Percentiles rank a stretch among this genome's conserved stretches.
Evolutionary conservation across 495 filamentous ascomycete genomes (phyloP).

Genomic region (Articulospora tetracladia): DNA sequence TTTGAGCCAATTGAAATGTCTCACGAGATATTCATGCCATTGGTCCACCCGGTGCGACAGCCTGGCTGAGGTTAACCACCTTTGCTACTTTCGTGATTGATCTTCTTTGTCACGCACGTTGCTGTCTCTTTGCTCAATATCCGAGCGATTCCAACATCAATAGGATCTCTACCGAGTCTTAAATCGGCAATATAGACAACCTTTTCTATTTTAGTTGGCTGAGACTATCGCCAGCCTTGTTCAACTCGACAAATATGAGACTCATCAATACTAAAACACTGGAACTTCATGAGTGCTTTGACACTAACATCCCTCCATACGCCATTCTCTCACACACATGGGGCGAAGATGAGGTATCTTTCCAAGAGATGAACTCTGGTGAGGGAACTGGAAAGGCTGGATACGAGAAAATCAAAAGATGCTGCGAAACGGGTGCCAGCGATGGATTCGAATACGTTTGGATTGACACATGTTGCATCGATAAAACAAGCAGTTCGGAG

Average conservation of each 20-base stretch:
- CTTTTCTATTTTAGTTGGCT: no score
- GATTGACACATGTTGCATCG: conserved; percentile 42
- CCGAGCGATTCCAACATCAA: no score
- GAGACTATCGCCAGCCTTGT: no score
- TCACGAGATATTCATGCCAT: no score
- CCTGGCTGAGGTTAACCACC: no score
- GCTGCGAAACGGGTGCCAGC: conserved; percentile 20
- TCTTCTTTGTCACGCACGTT: no score
- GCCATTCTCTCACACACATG: conserved; percentile 32
- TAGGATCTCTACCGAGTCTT: no score
- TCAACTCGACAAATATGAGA: conserved; percentile 8
- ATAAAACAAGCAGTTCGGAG: conserved; percentile 30
- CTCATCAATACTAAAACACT: conserved; percentile 19
- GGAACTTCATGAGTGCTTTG: conserved; percentile 15
- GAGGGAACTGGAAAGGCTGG: conserved; percentile 13
- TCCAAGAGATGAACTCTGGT: conserved; percentile 21
- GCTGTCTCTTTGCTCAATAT: no score
- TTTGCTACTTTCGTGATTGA: no score
- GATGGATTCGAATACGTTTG: conserved; percentile 29
- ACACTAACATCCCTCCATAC: conserved; percentile 19
- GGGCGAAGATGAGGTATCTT: conserved; percentile 26
- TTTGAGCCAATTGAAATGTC: no score
- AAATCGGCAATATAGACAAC: no score
- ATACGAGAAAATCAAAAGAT: conserved; percentile 21
- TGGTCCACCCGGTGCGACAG: no score